phyloP scores from a whole-genome alignment of 495 filamentous ascomycete genomes.

The Aspergillus nanangensis region DNA sequence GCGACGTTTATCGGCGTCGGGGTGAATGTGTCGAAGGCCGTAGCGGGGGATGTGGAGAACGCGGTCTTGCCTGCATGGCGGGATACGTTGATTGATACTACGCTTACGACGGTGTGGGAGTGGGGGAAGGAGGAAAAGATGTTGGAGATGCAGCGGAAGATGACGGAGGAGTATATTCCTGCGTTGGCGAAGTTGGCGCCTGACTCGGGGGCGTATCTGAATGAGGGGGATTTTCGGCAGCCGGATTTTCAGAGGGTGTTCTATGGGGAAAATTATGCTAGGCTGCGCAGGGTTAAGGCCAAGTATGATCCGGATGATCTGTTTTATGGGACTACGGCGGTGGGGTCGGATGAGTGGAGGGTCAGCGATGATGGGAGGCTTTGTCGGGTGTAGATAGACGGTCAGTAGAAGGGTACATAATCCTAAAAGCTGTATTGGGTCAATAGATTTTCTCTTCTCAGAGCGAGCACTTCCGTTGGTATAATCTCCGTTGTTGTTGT shows the following conservation, averaged over 20 bases:
- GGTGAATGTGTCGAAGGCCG: constrained; percentile 32
- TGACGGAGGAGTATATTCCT: constrained; percentile 39
- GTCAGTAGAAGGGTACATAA: neutral
- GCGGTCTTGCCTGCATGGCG: constrained; percentile 57
- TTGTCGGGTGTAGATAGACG: constrained; percentile 19
- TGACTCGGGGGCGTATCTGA: constrained; percentile 33
- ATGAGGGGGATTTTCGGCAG: constrained; percentile 45
- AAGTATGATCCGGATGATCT: constrained; percentile 53
- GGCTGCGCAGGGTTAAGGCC: constrained; percentile 34
- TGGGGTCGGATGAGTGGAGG: constrained; percentile 57
- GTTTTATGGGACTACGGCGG: constrained; percentile 55
- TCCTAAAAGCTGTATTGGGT: no score
- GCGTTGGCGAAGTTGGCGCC: constrained; percentile 35
- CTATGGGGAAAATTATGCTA: constrained; percentile 43
- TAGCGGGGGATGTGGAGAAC: constrained; percentile 47
- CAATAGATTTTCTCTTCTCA: no score
- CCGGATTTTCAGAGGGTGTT: constrained; percentile 47
- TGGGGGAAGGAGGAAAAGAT: constrained; percentile 33
- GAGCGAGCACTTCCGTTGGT: no score
- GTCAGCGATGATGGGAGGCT: constrained; percentile 27
- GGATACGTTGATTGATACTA: constrained; percentile 41
- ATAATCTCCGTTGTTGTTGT: no score
- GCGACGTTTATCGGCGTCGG: constrained; percentile 42
- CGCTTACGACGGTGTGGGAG: constrained; percentile 36
- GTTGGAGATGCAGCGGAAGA: constrained; percentile 30